Evolutionary conservation across 2,329 filamentous ascomycete genomes (phyloP).

Genomic region (Exophiala sp.): DNA sequence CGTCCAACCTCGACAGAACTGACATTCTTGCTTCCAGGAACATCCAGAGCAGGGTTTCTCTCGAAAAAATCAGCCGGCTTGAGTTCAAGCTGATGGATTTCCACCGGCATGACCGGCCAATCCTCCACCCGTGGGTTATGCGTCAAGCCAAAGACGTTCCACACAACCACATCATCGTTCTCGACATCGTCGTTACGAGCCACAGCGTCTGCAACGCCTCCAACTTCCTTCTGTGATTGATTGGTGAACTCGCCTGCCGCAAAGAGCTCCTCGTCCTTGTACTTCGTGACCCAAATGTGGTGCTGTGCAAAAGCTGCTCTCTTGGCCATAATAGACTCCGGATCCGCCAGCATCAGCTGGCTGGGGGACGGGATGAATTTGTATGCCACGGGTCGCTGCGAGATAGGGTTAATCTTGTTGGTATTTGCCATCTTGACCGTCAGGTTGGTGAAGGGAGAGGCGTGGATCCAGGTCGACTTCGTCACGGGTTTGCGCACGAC

Average conservation of each 20-base stretch:
- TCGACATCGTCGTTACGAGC: conserved; percentile 41
- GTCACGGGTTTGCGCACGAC: conserved; percentile 50
- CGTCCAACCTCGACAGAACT: conserved; percentile 27
- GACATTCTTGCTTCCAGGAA: conserved; percentile 41
- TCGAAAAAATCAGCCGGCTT: conserved; percentile 53
- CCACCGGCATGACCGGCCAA: conserved; percentile 49
- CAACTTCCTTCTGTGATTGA: conserved; percentile 43
- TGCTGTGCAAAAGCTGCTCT: conserved; percentile 49
- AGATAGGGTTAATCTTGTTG: conserved; percentile 40
- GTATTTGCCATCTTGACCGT: conserved; percentile 50
- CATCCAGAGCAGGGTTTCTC: conserved; percentile 51
- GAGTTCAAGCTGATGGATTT: conserved; percentile 47
- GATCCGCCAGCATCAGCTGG: conserved; percentile 48
- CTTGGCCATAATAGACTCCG: conserved; percentile 41
- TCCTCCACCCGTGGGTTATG: conserved; percentile 51
- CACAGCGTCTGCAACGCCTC: conserved; percentile 43
- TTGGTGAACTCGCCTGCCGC: conserved; percentile 49
- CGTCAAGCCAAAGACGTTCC: conserved; percentile 49
- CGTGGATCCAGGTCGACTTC: conserved; percentile 49
- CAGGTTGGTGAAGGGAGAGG: conserved; percentile 47
- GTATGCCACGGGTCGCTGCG: conserved; percentile 44
- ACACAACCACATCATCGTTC: conserved; percentile 48
- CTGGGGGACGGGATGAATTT: conserved; percentile 47
- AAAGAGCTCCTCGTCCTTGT: conserved; percentile 48
- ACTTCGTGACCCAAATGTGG: conserved; percentile 51